Base-by-base conservation (phyloP, 192 early-diverging fungal species). In the Gonapodya prolifera region DNA sequence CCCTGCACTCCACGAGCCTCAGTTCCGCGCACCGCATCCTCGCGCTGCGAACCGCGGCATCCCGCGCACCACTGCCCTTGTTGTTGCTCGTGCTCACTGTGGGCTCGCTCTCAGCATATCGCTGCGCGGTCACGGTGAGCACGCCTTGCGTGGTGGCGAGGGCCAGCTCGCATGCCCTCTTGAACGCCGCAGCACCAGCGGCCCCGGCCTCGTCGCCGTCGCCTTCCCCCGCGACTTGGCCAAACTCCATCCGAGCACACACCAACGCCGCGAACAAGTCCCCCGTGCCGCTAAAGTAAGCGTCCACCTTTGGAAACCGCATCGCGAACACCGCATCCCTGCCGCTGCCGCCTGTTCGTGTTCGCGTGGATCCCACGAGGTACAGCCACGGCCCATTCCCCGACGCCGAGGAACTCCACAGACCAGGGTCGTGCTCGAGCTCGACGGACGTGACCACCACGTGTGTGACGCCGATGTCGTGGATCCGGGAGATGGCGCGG, bases 261-360 rank as follows among this genome's bases (percentile, higher is more conserved):
- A 91, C 75, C 28, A 96, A 76, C 0, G 94, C 91, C 0, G 93
- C 86, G 77, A 95, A 94, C 23, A 98, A 76, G 79, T 98, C 96
- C 70, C 96, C 96, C 0, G 96, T 93, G n/a, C 96, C 96, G 0
- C 94, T 95, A 80, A 95, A 98, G 75, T 89, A 89, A 0, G 89
- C 93, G 0, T 83, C 77, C 33, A 93, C 89, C 8, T 89, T 87
- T 2, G 92, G 92, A 77, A 96, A 95, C 1, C 84, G 77, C 73
- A 98, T 94, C 1, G 81, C 78, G 80, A 93, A 93, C 2, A 70
- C 69, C n/a, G 2, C 31, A 31, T 35, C 28, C 16, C 35, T 28
- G 75, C 79, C 75, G 18, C 73, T 45, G 85, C 85, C 23, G 84
- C 18, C 16, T 77, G 35, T 75, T 69, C 0, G 32, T 81, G 70